Percentiles rank a stretch among this genome's conserved stretches.
Evolutionary conservation across 78 protist species (phyloP).

Genomic region (Planoprotostelium fungivorum): DNA sequence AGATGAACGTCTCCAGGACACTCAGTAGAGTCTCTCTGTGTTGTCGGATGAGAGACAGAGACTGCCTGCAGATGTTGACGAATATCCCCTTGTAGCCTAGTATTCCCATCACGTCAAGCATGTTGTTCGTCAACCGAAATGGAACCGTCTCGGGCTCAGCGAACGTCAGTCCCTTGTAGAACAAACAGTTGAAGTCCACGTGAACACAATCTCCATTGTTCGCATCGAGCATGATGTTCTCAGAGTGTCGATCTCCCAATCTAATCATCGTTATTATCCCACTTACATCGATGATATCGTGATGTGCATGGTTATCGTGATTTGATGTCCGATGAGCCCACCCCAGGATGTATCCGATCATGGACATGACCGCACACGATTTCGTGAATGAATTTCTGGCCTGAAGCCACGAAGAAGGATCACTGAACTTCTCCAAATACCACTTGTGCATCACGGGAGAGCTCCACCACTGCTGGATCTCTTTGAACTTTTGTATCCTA

Average conservation of each 20-base stretch:
- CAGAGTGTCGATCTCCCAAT: constrained; percentile 92
- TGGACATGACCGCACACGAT: constrained; percentile 77
- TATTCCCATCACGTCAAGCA: constrained; percentile 88
- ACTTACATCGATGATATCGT: too few relatives aligned
- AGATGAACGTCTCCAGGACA: constrained; percentile 84
- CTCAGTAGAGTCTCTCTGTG: constrained; percentile 74
- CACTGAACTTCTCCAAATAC: constrained; percentile 77
- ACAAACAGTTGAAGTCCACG: constrained; percentile 92
- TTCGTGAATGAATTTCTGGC: constrained; percentile 72
- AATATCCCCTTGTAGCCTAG: constrained; percentile 75
- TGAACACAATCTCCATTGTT: constrained; percentile 80
- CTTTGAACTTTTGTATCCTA: not conserved
- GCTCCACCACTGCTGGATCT: not conserved
- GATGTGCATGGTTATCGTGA: not conserved
- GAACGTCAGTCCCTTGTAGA: constrained; percentile 82
- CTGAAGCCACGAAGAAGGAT: constrained; percentile 78
- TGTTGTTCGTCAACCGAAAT: constrained; percentile 91
- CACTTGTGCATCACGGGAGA: constrained; percentile 86
- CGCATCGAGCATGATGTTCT: constrained; percentile 87
- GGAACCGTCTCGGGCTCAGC: constrained; percentile 86
- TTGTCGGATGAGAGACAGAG: constrained; percentile 60
- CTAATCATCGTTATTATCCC: constrained; percentile 22
- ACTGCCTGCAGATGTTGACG: constrained; percentile 63
- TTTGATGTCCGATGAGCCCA: not conserved
- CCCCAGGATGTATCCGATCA: constrained; percentile 87